phyloP scores from a whole-genome alignment of 2,329 filamentous ascomycete species.

The Aspergillus calidoustus region DNA sequence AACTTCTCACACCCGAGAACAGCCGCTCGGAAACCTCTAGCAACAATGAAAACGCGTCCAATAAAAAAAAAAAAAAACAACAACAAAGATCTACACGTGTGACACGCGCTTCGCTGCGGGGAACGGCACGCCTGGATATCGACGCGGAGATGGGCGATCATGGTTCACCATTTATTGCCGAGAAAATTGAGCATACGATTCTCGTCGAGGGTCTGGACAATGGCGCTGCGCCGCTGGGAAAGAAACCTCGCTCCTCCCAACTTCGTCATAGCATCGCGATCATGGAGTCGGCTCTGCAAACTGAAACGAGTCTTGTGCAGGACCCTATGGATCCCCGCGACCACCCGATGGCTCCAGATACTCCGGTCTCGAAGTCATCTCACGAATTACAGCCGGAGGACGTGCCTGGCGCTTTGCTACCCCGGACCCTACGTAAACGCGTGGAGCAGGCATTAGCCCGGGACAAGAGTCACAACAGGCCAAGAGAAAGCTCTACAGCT shows the following conservation, averaged over 20 bases:
- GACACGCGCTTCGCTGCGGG: slow-evolving; percentile 44
- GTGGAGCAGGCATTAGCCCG: slow-evolving; percentile 35
- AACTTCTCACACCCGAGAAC: slow-evolving; percentile 49
- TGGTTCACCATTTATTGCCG: slow-evolving; percentile 25
- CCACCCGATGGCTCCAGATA: slow-evolving; percentile 36
- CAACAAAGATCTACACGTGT: slow-evolving; percentile 48
- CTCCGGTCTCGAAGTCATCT: slow-evolving; percentile 41
- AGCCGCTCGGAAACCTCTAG: slow-evolving; percentile 51
- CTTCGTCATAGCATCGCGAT: slow-evolving; percentile 48
- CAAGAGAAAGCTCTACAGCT: slow-evolving; percentile 28
- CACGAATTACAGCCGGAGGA: slow-evolving; percentile 34
- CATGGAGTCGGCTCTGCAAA: slow-evolving; percentile 42
- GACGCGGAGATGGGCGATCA: slow-evolving; percentile 30
- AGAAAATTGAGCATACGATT: slow-evolving; percentile 32
- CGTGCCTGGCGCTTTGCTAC: slow-evolving; percentile 31
- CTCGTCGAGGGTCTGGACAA: slow-evolving; percentile 46
- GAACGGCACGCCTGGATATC: slow-evolving; percentile 33
- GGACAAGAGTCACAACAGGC: slow-evolving; percentile 27
- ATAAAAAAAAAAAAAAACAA: slow-evolving; percentile 44
- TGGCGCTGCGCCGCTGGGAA: slow-evolving; percentile 35
- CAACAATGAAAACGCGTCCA: slow-evolving; percentile 42
- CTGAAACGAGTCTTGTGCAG: slow-evolving; percentile 27
- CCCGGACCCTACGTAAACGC: slow-evolving; percentile 38
- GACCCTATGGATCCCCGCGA: slow-evolving; percentile 30
- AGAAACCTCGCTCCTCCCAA: slow-evolving; percentile 42